phyloP scores from a whole-genome alignment of 208 protist species.

The Leishmania tropica region DNA sequence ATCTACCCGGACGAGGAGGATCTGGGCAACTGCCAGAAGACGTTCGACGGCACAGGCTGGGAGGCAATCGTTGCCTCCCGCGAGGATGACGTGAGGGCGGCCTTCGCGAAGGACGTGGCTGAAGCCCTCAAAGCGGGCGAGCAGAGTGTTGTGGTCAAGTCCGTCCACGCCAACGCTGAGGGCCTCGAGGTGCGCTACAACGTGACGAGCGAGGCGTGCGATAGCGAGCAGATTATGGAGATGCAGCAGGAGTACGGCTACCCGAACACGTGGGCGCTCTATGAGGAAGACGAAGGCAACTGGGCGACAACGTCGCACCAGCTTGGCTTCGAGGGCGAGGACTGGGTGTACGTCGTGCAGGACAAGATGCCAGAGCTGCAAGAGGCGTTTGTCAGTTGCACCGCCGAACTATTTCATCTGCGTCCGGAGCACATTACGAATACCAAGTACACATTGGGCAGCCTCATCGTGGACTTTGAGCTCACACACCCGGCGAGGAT shows the following conservation, averaged over 20 bases:
- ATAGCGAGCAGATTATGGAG: conserved; percentile 22
- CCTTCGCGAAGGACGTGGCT: conserved; percentile 44
- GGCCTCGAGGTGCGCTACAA: conserved; percentile 40
- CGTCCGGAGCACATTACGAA: conserved; percentile 37
- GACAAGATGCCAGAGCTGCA: conserved; percentile 38
- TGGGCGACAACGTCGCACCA: conserved; percentile 55
- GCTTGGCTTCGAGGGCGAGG: conserved; percentile 74
- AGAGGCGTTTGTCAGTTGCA: conserved; percentile 34
- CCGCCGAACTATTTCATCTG: conserved; percentile 38
- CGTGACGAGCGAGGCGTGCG: conserved; percentile 25
- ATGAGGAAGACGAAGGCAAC: conserved; percentile 31
- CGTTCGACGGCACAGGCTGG: conserved; percentile 35
- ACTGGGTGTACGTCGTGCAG: conserved; percentile 63
- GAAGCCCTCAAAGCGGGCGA: conserved; percentile 26
- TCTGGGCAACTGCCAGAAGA: conserved; percentile 32
- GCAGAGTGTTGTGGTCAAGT: conserved; percentile 30
- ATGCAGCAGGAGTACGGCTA: conserved; percentile 41
- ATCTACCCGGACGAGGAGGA: conserved; percentile 40
- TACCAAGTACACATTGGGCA: conserved; percentile 27
- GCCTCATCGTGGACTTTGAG: conserved; percentile 51
- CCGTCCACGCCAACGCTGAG: conserved; percentile 26
- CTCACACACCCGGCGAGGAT: conserved; percentile 43
- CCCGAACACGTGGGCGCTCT: conserved; percentile 49
- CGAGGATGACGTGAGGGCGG: conserved; percentile 29
- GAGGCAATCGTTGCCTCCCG: conserved; percentile 18